Percentiles rank a stretch among this genome's conserved stretches.
These are phyloP conservation scores for Corylus avellana DNA, from an alignment of 306 rosid genomes.

Conservation along the genomic window DNA sequence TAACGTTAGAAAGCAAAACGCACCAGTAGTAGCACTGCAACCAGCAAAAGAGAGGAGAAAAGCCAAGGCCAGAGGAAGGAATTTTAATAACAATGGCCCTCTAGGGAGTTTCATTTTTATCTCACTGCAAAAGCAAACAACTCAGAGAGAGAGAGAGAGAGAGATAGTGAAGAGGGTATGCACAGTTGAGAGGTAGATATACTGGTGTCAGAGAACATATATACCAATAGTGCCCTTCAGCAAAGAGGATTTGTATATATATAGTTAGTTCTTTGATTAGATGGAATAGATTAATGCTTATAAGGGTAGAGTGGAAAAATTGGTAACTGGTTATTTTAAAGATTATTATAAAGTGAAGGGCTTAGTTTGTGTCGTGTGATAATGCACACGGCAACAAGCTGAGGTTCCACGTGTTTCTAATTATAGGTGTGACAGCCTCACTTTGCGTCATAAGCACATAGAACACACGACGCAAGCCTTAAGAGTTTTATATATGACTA, in stretches of 20 bases:
- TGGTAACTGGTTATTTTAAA: not conserved
- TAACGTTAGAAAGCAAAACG: not conserved
- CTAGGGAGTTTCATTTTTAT: not conserved
- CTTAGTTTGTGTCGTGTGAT: too few species aligned
- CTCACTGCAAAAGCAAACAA: not conserved
- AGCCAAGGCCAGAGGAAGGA: not conserved
- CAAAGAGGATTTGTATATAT: too few species aligned
- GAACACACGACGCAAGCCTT: too few species aligned
- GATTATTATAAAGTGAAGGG: too few species aligned
- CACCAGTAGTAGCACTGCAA: not conserved
- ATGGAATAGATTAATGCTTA: not conserved
- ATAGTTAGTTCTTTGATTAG: not conserved
- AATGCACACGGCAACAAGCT: too few species aligned
- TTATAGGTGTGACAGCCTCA: too few species aligned
- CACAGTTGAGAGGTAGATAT: not conserved
- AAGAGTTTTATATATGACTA: too few species aligned
- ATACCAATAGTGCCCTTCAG: not conserved
- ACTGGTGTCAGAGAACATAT: not conserved
- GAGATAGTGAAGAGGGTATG: not conserved
- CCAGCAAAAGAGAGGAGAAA: constrained; percentile 2
- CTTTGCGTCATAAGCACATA: too few species aligned
- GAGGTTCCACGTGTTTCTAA: too few species aligned
- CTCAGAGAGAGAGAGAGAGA: not conserved
- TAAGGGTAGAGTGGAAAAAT: not conserved
- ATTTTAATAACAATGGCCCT: not conserved